A percentile compares a stretch with the other conserved stretches of the same genome.
These are phyloP conservation scores for Spiraea crenata DNA, from an alignment of 331 rosid species.

Conservation along the genomic window DNA sequence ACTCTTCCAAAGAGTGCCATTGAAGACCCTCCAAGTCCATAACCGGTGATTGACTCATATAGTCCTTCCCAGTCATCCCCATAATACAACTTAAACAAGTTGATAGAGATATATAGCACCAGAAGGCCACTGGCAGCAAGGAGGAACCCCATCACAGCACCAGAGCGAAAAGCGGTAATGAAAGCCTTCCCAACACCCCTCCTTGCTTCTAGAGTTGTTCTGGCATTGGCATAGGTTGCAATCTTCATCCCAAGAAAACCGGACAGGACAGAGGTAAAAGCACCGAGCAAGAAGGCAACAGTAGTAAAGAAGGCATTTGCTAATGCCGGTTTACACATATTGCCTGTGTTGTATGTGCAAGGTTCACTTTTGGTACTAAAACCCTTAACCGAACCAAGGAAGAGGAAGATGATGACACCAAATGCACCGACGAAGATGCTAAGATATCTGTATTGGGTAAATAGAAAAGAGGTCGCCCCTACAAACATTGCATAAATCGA, in stretches of 20 bases:
- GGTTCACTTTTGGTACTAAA: slow-evolving; percentile 65
- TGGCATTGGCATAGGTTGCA: slow-evolving; percentile 71
- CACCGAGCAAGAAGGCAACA: slow-evolving; percentile 63
- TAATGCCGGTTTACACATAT: slow-evolving; percentile 63
- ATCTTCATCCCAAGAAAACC: slow-evolving; percentile 74
- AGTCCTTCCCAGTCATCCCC: slow-evolving; percentile 83
- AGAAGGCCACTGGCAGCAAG: slow-evolving; percentile 70
- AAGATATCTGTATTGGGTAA: slow-evolving; percentile 56
- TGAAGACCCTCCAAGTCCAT: slow-evolving; percentile 76
- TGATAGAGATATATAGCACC: slow-evolving; percentile 49
- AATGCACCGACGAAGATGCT: slow-evolving; percentile 52
- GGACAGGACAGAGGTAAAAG: slow-evolving; percentile 55
- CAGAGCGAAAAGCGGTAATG: slow-evolving; percentile 56
- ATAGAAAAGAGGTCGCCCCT: slow-evolving; percentile 74
- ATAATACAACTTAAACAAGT: slow-evolving; percentile 61
- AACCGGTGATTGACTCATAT: slow-evolving; percentile 66
- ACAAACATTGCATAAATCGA: slow-evolving; percentile 26
- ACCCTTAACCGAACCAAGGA: slow-evolving; percentile 72
- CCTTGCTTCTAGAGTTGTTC: slow-evolving; percentile 64
- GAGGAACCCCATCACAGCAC: slow-evolving; percentile 72
- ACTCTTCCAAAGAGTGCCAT: slow-evolving; percentile 81
- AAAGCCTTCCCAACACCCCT: slow-evolving; percentile 64
- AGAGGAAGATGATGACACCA: slow-evolving; percentile 49
- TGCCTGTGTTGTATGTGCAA: slow-evolving; percentile 58
- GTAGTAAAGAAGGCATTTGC: slow-evolving; percentile 62